Evolutionary conservation across 345 rosid genomes (phyloP), one percentile per base, ranked within the genome.

Genomic region (Eucalyptus pauciflora): DNA sequence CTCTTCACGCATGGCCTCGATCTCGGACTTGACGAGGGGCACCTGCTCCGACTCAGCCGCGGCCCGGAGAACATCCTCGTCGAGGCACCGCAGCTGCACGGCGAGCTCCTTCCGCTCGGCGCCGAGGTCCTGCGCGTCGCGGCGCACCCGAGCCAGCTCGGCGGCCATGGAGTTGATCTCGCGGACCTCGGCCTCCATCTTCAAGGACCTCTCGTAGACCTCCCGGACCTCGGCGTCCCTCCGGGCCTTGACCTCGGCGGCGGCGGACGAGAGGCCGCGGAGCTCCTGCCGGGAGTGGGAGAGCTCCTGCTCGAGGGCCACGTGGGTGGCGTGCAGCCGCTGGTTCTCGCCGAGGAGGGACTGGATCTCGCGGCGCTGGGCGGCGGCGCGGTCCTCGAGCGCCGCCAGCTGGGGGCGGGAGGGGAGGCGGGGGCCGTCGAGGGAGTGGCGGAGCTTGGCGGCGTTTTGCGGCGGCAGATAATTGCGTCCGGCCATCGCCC

Each of bases 311-410:
- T 95, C 94, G 81, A 96, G 92, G n/a, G 96, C 96, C 27, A 95
- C 81, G 91, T 96, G 98, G 6, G 94, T 87, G 43, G 95, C 92
- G 4, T 95, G 94, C 13, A 96, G 94, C 33, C 95, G 93, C 79
- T 96, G 96, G 91, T 95, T 96, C 54, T 96, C 95, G 46, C 85
- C 89, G 56, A 95, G 93, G 88, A 96, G 98, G 69, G 97, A 79
- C 69, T 96, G 96, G 92, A 97, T 95, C 90, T 97, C 96, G 20
- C 92, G 94, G 76, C 92, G 95, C 91, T 95, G 98, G 88, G 94
- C 92, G 56, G 94, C 91, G 89, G 95, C 92, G 88, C 94, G 94
- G 88, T 96, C 99, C 91, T 97, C 99, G 56, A 95, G 96, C 90
- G 88, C 90, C 67, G 67, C 41, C 87, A 93, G 91, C 31, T 90